These are phyloP conservation scores for Teunomyces atbi DNA, from an alignment of 805 yeast genomes.

Conservation along the genomic window DNA sequence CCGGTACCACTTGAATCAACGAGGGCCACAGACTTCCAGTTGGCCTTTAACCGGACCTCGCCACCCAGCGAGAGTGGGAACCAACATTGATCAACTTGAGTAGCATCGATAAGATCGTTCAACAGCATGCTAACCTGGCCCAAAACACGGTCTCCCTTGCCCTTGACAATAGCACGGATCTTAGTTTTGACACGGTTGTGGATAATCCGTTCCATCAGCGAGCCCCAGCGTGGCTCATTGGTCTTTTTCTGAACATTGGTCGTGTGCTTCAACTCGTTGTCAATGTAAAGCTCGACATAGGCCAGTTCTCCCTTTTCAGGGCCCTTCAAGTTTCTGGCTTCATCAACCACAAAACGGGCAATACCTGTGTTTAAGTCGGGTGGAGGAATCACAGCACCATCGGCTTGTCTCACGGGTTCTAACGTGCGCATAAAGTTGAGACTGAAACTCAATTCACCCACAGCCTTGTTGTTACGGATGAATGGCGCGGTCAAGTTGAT, in stretches of 20 bases:
- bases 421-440: constrained; percentile 76
- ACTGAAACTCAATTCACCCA: constrained; percentile 72
- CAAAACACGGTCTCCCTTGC: constrained; percentile 52
- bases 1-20: constrained; percentile 64
- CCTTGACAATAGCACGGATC: constrained; percentile 64
- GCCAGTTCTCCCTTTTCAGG: constrained; percentile 52
- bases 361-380: constrained; percentile 96
- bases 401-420: constrained; percentile 59
- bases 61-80: constrained; percentile 73
- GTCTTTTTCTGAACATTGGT: constrained; percentile 60
- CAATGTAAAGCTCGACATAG: constrained; percentile 68
- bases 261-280: constrained; percentile 56
- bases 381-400: constrained; percentile 80
- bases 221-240: constrained; percentile 66
- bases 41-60: constrained; percentile 63
- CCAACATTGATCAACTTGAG: constrained; percentile 78
- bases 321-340: constrained; percentile 53
- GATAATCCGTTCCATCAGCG: constrained; percentile 63
- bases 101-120: constrained; percentile 69
- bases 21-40: constrained; percentile 86
- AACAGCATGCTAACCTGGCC: constrained; percentile 59
- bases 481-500: constrained; percentile 54
- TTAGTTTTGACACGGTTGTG: constrained; percentile 70
- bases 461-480: constrained; percentile 77
- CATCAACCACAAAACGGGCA: constrained; percentile 61